Conservation (phyloP, 225 moss, liverwort and hornwort species). For the Pseudisothecium myosuroides region DNA sequence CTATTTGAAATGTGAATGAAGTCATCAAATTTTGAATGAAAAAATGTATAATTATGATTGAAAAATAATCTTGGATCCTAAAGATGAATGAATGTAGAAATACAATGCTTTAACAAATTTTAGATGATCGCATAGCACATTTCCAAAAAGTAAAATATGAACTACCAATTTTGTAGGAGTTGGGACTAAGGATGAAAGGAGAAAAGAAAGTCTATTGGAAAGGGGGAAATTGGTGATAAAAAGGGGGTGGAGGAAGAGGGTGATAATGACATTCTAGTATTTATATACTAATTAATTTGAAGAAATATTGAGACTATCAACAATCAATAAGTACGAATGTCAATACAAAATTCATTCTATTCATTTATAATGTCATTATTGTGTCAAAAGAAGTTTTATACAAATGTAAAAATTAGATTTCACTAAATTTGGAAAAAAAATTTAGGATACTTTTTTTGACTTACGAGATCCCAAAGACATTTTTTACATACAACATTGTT, state of each 20-base stretch:
- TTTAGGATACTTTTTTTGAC: too few species aligned
- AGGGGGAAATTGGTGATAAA: neutral
- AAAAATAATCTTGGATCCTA: neutral
- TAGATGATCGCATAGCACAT: accelerated
- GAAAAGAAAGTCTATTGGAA: neutral
- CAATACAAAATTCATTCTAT: neutral
- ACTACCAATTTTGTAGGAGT: accelerated
- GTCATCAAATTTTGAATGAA: too few species aligned
- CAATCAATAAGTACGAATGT: neutral
- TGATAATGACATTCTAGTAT: neutral
- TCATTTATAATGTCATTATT: too few species aligned
- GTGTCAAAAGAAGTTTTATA: too few species aligned
- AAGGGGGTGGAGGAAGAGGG: neutral
- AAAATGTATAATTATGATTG: too few species aligned
- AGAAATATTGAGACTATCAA: neutral
- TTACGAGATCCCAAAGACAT: too few species aligned
- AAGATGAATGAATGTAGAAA: neutral
- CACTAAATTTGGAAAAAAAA: too few species aligned
- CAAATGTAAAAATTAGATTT: too few species aligned
- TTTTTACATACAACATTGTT: too few species aligned
- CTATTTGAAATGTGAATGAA: too few species aligned
- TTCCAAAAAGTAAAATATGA: neutral
- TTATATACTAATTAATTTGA: neutral
- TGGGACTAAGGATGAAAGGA: neutral
- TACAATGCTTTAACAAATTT: neutral